Conservation (phyloP, 805 yeast species). For the Myxozyma vanderwaltii region DNA sequence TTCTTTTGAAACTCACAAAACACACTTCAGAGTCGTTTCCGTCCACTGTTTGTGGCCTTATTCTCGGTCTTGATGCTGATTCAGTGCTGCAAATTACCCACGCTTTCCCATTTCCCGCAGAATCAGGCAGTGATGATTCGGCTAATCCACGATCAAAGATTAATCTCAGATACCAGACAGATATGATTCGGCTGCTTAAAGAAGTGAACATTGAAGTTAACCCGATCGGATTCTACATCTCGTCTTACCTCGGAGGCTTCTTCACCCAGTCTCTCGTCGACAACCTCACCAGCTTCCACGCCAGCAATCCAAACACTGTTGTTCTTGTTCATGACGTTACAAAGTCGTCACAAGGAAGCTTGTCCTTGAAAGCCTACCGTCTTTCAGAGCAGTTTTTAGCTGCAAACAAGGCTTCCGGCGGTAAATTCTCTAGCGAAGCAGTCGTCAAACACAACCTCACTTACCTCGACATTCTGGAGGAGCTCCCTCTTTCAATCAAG, state of each 20-base stretch:
- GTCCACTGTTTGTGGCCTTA: constrained; percentile 65
- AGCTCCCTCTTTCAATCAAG: constrained; percentile 64
- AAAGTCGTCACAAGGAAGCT: constrained; percentile 58
- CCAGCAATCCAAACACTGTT: constrained; percentile 54
- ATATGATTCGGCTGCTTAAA: constrained; percentile 61
- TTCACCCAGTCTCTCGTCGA: constrained; percentile 65
- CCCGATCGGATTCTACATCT: constrained; percentile 80
- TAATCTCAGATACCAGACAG: constrained; percentile 69
- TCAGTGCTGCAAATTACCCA: constrained; percentile 54
- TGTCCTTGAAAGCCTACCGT: constrained; percentile 69
- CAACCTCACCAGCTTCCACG: constrained; percentile 65
- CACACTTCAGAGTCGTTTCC: constrained; percentile 68
- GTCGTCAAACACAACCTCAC: constrained; percentile 62
- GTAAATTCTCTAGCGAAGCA: constrained; percentile 66
- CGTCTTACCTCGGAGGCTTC: constrained; percentile 68
- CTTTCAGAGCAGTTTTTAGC: constrained; percentile 63
- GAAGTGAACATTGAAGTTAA: constrained; percentile 67
- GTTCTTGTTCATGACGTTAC: constrained; percentile 60
- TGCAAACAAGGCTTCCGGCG: constrained; percentile 49
- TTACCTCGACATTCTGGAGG: constrained; percentile 68
- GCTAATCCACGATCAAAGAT: constrained; percentile 63
- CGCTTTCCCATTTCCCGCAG: constrained; percentile 64
- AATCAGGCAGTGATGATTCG: constrained; percentile 54
- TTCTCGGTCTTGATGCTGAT: constrained; percentile 65
- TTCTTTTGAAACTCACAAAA: constrained; percentile 62